Evolutionary conservation across 2,329 filamentous ascomycete genomes (phyloP), one percentile per base, ranked within the genome.

Genomic region (Fusarium redolens): DNA sequence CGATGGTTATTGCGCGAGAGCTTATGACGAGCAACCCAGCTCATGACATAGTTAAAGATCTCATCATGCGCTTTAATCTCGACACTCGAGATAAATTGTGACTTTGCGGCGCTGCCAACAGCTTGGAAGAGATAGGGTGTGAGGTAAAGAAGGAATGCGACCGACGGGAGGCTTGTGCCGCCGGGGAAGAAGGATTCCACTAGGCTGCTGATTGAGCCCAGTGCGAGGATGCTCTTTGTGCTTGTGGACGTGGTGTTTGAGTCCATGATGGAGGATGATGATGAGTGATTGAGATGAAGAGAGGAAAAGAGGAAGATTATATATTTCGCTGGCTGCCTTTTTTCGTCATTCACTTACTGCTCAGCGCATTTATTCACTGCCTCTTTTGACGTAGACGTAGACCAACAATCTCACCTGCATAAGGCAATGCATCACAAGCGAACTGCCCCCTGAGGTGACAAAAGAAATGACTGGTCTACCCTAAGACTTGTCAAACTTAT

Each of bases 31-130:
- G 66, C 57, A 20, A 64, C 70, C 70, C 70, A 73, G 30, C 50
- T 59, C 70, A 73, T 73, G 25, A 73, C 40, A 33, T 68, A 61
- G 11, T 44, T 71, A 11, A 71, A 73, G 4, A 71, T 56, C 38
- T 73, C 70, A 43, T 73, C 70, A 3, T 67, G 54, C 3, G 57
- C 54, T 22, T 59, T 47, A 7, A 73, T 71, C 31, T 73, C 71
- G 14, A 73, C 45, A 14, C 40, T 61, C 6, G 70, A 73, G n/a
- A 73, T 30, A 22, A 70, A 57, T 7, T 70, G 66, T 1, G 57
- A 44, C 20, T 63, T 54, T 13, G 67, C 20, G 3, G 47, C 17
- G 3, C n/a, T 48, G 15, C 41, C 28, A 2, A 45, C 41, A 4
- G 38, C 47, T n/a, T 52, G 35, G 20, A 66, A 20, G 31, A 68